Base-by-base conservation (phyloP, 768 basidiomycete species). In the Clathrus columnatus region DNA sequence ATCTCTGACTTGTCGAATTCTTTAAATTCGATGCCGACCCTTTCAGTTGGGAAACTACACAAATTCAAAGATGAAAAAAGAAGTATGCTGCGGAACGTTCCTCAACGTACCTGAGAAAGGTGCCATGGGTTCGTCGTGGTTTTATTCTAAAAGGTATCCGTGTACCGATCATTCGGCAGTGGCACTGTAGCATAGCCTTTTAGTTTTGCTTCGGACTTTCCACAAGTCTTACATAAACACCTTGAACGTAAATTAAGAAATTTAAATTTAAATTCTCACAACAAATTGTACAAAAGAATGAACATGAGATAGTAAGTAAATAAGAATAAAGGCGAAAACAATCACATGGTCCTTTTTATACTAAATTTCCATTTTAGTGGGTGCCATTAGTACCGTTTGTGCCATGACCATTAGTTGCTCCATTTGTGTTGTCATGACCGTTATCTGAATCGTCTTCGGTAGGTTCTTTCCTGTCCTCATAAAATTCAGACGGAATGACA, bases 11-110 rank as follows among this genome's bases (percentile, higher is more conserved):
- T 17, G 77, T 68, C 1, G 74, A 73, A 63, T 80, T 79, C 55
- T 83, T 83, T n/a, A 74, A 82, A 55, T 79, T 81, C 20, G 68
- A 65, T 8, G 86, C 85, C 61, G 79, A 81, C 41, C 77, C 77
- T 65, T 84, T 84, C 50, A 87, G 66, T 45, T 86, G 84, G 53
- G 82, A 79, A 56, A 84, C 82, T 83, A 57, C 16, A 21, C 21
- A n/a, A 11, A 43, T 21, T 51, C 21, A 42, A 30, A n/a, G 20
- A n/a, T 10, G 41, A 26, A 18, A 21, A 24, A 53, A 26, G 27
- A 48, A 42, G 27, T 46, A 23, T 28, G 44, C 10, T 8, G 2
- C 36, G 4, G 4, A 36, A 36, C 2, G n/a, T 43, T 43, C 5
- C 8, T 17, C 14, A 8, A 36, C 52, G 8, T 55, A 55, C 54